Base-by-base conservation (phyloP, 768 basidiomycete species). In the Suillus occidentalis region DNA sequence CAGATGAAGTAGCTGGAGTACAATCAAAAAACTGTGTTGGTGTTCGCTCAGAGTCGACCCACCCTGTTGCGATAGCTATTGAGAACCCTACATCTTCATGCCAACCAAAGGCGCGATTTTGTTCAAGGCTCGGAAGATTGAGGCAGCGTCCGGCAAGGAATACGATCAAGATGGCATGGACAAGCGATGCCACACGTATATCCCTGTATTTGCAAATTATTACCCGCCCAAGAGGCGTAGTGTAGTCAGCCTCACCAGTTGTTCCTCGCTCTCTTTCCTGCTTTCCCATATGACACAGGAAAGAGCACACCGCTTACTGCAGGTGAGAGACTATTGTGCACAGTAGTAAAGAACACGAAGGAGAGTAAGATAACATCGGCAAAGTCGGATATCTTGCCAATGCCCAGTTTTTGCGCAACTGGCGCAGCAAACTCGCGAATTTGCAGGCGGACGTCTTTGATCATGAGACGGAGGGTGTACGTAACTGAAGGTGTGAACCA, bases 31-130 rank as follows among this genome's bases (percentile, higher is more conserved):
- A 56, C 37, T 37, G 13, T 18, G 34, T 13, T 50, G 45, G 60
- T 18, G n/a, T 45, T 31, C 4, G 28, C 28, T 1, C 5, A 39
- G 20, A 52, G 36, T 42, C 14, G n/a, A 77, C 80, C 68, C 64
- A 91, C 90, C 89, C 94, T 59, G 83, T 82, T 37, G 91, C 87
- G 57, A 97, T 82, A 28, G 90, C 90, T 68, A 86, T 79, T 2
- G 89, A 78, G 55, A 83, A 79, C 25, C 87, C 89, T 6, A 83
- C 81, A 10, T 73, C 66, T 1, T 84, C 79, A 67, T 91, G 84
- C 83, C 90, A 94, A 7, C 92, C 94, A 71, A 89, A 94, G 7
- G 87, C 89, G 39, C 85, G 85, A 74, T 95, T 89, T n/a, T 76
- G 70, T 34, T 77, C 73, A 20, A 90, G 78, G 18, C 76, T 81